Evolutionary conservation across 768 basidiomycete species (phyloP), one percentile per base, ranked within the genome.

Genomic region (Suillus hirtellus): DNA sequence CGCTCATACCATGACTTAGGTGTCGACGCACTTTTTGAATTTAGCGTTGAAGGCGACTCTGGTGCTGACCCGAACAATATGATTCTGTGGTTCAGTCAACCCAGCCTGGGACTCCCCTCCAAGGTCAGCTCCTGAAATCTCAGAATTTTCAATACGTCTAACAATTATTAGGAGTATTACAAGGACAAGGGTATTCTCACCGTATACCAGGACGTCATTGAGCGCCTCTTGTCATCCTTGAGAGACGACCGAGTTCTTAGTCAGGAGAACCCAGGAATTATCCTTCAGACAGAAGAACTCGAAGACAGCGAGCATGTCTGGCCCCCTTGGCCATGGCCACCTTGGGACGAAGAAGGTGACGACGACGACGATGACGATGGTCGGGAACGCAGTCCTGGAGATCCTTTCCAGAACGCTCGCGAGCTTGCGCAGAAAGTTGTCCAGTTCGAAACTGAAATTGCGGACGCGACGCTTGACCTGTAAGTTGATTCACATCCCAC

Each of bases 301-400:
- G 67, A 81, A 77, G 63, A 70, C 3, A 49, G 62, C 21, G 71
- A 75, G 38, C 71, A 40, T 54, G 78, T 84, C 35, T 92, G 89
- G 90, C 91, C 90, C 49, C 89, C 89, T 44, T 88, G 89, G 89
- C 88, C 90, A 17, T 89, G 90, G 90, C 90, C 92, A 70, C 93
- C 94, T 6, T 95, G 91, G 90, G 88, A 83, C 49, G 86, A 76
- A 31, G 86, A 87, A 37, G 86, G 81, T 19, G 86, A 81, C n/a
- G 80, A 78, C 37, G 78, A 78, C 7, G 76, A 76, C 42, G 74
- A n/a, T n/a, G n/a, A 77, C 19, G 73, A 71, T 14, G 27, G 17
- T 27, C 61, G 69, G 43, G 66, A 72, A 46, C 81, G 81, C 61
- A 72, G 66, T 2, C 61, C 69, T 14, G 63, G 69, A 0, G 74